phyloP scores from a whole-genome alignment of 2,329 filamentous ascomycete species.

The Cordyceps javanica region DNA sequence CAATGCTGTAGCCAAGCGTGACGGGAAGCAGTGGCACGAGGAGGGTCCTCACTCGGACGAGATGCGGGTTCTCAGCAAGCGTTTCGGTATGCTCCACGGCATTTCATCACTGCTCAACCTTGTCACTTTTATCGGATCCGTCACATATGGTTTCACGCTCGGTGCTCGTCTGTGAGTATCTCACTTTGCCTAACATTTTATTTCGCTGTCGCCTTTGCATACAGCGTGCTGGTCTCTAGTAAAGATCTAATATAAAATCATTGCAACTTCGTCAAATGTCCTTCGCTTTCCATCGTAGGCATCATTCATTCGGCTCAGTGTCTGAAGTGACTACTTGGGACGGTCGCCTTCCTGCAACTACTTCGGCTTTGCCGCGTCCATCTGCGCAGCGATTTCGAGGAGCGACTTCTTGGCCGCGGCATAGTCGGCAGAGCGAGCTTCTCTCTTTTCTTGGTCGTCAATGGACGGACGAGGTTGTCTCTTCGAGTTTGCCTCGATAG shows the following conservation, averaged over 20 bases:
- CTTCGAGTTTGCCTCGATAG: conserved; percentile 25
- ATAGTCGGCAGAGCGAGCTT: conserved; percentile 33
- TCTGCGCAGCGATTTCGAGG: conserved; percentile 22
- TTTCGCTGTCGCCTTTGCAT: not conserved
- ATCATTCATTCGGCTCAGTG: not conserved
- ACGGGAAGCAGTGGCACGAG: conserved; percentile 84
- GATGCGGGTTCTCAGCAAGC: conserved; percentile 75
- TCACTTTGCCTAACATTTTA: not conserved
- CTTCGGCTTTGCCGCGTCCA: conserved; percentile 18
- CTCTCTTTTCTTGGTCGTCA: conserved; percentile 21
- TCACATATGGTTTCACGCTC: conserved; percentile 74
- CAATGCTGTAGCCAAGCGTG: conserved; percentile 59
- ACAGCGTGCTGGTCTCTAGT: not conserved
- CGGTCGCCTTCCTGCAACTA: conserved; percentile 15
- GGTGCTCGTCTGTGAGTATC: conserved; percentile 37
- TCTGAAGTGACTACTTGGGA: not conserved
- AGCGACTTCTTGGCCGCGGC: conserved; percentile 43
- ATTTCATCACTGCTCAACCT: conserved; percentile 76
- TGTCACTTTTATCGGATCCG: conserved; percentile 57
- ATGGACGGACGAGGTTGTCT: conserved; percentile 18
- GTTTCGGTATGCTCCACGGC: conserved; percentile 75
- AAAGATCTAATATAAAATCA: not conserved
- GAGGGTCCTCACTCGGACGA: conserved; percentile 72
- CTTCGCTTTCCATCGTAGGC: not conserved
- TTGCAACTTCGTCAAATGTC: not conserved